Evolutionary conservation across 306 rosid genomes (phyloP).

Genomic region (barrel medic (Medicago truncatula)): DNA sequence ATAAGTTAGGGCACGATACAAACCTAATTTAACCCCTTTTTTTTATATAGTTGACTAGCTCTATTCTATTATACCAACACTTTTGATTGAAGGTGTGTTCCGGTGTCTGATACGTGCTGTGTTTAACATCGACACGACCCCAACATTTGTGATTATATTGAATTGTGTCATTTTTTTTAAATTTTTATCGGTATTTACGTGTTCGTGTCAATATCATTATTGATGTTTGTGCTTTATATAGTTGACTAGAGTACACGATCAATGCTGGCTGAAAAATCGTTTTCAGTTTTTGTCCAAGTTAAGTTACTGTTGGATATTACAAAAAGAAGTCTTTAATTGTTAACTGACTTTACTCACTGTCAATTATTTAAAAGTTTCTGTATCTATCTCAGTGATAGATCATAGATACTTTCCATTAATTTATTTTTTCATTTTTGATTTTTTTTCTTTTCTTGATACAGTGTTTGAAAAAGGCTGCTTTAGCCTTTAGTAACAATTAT

Average conservation of each 20-base stretch:
- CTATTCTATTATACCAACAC: too few relatives aligned
- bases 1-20: conserved; percentile 33
- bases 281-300: conserved; percentile 26
- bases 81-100: too few relatives aligned
- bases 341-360: conserved; percentile 23
- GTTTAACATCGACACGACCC: too few relatives aligned
- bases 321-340: conserved; percentile 23
- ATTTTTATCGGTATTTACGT: too few relatives aligned
- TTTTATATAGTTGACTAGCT: not conserved
- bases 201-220: too few relatives aligned
- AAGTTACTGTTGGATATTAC: conserved; percentile 30
- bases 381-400: not conserved
- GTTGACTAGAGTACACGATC: conserved; percentile 45
- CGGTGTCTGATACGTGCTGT: too few relatives aligned
- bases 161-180: too few relatives aligned
- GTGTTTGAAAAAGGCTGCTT: conserved; percentile 37
- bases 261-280: conserved; percentile 35
- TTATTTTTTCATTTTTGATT: not conserved
- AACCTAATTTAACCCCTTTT: conserved; percentile 1
- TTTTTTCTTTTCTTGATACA: not conserved
- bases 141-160: too few relatives aligned
- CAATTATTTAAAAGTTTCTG: conserved; percentile 26
- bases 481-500: conserved; percentile 35
- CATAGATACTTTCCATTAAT: conserved; percentile 7
- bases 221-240: not conserved